Evolutionary conservation across 2,329 filamentous ascomycete species (phyloP).

Genomic region (Aureobasidium subglaciale): DNA sequence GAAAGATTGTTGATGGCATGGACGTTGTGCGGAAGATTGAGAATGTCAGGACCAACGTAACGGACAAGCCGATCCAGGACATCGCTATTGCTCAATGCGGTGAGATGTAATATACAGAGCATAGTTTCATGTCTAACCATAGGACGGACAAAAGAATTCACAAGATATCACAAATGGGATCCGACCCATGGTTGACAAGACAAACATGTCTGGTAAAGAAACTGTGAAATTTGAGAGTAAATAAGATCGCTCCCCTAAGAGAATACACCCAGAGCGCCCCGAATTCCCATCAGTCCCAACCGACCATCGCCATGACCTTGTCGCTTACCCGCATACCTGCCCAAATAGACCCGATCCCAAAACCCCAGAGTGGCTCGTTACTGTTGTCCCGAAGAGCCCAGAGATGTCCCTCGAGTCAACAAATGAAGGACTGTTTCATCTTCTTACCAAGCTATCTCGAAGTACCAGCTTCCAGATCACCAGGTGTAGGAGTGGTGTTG

Average conservation of each 20-base stretch:
- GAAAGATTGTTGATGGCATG: slow-evolving; percentile 81
- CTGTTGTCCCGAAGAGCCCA: slow-evolving; percentile 5
- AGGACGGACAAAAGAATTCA: neutral
- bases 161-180: too few species aligned
- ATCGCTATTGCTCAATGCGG: slow-evolving; percentile 81
- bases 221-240: neutral
- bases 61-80: slow-evolving; percentile 79
- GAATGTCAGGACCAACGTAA: slow-evolving; percentile 65
- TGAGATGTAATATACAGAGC: slow-evolving; percentile 64
- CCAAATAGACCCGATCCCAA: neutral
- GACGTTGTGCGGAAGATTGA: slow-evolving; percentile 91
- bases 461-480: slow-evolving; percentile 25
- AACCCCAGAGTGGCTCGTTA: neutral
- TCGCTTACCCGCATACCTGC: neutral
- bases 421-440: neutral
- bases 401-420: neutral
- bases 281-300: neutral
- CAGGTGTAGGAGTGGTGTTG: slow-evolving; percentile 18
- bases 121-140: neutral
- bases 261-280: neutral
- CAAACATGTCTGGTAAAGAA: neutral
- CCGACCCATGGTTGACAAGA: too few species aligned
- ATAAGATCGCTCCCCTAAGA: slow-evolving; percentile 1
- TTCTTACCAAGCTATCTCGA: neutral
- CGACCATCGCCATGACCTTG: neutral